Conservation (phyloP, 306 rosid species). For the Lathyrus sativus region DNA sequence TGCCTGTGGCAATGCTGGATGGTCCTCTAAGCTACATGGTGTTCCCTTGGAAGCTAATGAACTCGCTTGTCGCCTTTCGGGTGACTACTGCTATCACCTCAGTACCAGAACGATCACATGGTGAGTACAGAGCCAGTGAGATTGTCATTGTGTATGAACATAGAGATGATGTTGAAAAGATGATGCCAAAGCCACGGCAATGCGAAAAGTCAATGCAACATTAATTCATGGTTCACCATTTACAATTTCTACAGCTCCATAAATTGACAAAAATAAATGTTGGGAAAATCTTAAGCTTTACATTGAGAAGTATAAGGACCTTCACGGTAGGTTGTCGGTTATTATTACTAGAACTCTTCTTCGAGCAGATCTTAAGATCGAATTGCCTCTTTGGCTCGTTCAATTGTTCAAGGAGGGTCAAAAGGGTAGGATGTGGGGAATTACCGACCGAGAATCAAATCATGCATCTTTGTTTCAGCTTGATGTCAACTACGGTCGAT, state of each 20-base stretch:
- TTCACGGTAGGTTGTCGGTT: constrained; percentile 75
- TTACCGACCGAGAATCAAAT: constrained; percentile 84
- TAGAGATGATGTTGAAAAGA: too few species aligned
- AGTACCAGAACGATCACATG: too few species aligned
- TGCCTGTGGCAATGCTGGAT: too few species aligned
- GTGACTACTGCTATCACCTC: too few species aligned
- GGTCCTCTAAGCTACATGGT: too few species aligned
- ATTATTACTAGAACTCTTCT: constrained; percentile 89
- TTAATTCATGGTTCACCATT: constrained; percentile 69
- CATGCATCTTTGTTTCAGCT: constrained; percentile 81
- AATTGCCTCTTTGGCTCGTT: constrained; percentile 92
- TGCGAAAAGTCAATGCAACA: too few species aligned
- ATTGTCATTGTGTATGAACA: too few species aligned
- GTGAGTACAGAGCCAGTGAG: too few species aligned
- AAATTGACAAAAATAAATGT: constrained; percentile 46
- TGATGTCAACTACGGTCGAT: constrained; percentile 78
- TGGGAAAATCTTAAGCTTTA: constrained; percentile 85
- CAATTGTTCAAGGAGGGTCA: constrained; percentile 84
- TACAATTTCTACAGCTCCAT: constrained; percentile 49
- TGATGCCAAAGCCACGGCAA: too few species aligned
- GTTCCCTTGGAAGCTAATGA: too few species aligned
- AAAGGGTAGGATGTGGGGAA: constrained; percentile 63
- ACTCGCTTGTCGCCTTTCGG: too few species aligned
- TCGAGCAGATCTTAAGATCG: constrained; percentile 73
- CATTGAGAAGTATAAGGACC: constrained; percentile 69